Evolutionary conservation across 2,329 filamentous ascomycete species (phyloP).

Genomic region (Trichoderma lentiforme): DNA sequence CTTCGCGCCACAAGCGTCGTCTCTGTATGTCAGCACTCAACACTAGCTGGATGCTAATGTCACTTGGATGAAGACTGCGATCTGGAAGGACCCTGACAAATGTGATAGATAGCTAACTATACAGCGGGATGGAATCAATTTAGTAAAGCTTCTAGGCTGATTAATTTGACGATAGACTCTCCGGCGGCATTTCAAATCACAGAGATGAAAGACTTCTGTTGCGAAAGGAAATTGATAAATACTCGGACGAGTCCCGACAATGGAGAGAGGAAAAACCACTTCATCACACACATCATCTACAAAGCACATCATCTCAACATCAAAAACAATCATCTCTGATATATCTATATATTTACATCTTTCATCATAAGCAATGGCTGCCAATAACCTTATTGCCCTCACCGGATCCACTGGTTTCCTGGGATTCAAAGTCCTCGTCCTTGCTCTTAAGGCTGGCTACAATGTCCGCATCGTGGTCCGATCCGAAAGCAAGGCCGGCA

Average conservation of each 20-base stretch:
- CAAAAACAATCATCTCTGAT: neutral
- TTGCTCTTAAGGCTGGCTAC: neutral
- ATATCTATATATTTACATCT: neutral
- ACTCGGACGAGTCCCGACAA: neutral
- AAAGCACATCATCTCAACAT: neutral
- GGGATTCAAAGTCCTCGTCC: neutral
- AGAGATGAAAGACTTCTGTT: neutral
- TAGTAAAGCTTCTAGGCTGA: neutral
- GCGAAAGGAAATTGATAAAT: neutral
- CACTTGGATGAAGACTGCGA: neutral
- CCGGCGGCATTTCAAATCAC: neutral
- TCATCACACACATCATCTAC: neutral
- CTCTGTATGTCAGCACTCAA: neutral
- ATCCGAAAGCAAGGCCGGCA: neutral
- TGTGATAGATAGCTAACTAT: neutral
- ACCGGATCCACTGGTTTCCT: conserved; percentile 3
- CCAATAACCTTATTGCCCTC: neutral
- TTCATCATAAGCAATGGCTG: neutral
- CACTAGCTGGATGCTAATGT: neutral
- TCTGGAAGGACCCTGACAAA: neutral
- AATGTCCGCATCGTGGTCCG: neutral
- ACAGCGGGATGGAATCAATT: neutral
- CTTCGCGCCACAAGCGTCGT: neutral
- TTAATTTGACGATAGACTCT: neutral
- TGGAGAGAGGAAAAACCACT: neutral